Percentiles rank a stretch among this genome's conserved stretches.
Conservation (phyloP, 495 filamentous ascomycete genomes). For the Neurospora cerealis region DNA sequence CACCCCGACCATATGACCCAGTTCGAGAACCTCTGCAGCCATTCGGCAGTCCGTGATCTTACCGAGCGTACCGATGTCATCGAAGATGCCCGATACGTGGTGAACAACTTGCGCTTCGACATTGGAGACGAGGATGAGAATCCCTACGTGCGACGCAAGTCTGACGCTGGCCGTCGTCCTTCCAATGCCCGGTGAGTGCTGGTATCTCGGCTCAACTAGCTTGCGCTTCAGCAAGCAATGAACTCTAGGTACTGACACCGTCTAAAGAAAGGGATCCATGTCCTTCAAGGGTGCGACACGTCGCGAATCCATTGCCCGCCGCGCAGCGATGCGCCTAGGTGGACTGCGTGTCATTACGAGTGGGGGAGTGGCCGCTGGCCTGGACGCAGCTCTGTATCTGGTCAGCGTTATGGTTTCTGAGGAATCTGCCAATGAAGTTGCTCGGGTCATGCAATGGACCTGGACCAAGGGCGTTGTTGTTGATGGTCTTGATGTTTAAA, state of each 20-base stretch:
- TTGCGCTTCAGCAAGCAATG: neutral
- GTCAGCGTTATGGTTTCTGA: slow-evolving; percentile 61
- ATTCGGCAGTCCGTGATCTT: slow-evolving; percentile 46
- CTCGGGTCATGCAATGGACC: slow-evolving; percentile 55
- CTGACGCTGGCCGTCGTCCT: slow-evolving; percentile 47
- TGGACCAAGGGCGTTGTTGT: slow-evolving; percentile 64
- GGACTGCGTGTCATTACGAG: slow-evolving; percentile 66
- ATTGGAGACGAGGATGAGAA: slow-evolving; percentile 65
- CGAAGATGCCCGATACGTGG: slow-evolving; percentile 64
- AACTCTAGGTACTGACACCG: neutral
- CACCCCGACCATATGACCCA: slow-evolving; percentile 52
- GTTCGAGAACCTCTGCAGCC: slow-evolving; percentile 59
- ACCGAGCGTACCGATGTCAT: slow-evolving; percentile 62
- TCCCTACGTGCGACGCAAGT: slow-evolving; percentile 61
- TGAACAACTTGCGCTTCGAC: slow-evolving; percentile 72
- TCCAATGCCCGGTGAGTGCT: slow-evolving; percentile 46
- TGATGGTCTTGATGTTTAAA: slow-evolving; percentile 63
- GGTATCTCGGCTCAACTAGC: neutral
- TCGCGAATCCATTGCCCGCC: slow-evolving; percentile 56
- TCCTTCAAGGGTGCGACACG: slow-evolving; percentile 55
- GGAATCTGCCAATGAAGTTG: slow-evolving; percentile 58
- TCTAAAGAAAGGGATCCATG: slow-evolving; percentile 53
- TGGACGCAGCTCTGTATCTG: slow-evolving; percentile 71
- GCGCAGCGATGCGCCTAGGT: slow-evolving; percentile 54
- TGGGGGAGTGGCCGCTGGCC: slow-evolving; percentile 64